Conservation (phyloP, 495 filamentous ascomycete genomes). For the Talaromyces trachyspermus region DNA sequence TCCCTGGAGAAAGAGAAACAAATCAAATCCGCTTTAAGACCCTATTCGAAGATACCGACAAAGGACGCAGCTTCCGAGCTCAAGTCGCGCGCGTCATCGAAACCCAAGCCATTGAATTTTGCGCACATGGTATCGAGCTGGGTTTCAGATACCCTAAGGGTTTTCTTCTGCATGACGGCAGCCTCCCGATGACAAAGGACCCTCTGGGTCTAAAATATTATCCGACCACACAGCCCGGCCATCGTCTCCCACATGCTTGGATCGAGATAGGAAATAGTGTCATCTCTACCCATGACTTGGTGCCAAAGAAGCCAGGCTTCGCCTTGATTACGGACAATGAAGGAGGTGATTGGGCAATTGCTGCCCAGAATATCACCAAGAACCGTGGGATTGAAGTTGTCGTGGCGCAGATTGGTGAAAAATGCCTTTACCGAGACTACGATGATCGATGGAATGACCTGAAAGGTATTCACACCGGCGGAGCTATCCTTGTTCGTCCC, state of each 20-base stretch:
- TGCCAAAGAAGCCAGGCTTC: constrained; percentile 41
- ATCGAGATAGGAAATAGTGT: constrained; percentile 34
- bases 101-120: background rate
- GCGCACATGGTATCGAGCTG: background rate
- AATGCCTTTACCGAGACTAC: constrained; percentile 43
- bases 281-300: constrained; percentile 46
- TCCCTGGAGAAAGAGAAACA: background rate
- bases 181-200: background rate
- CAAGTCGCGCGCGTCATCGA: background rate
- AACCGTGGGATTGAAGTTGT: constrained; percentile 31
- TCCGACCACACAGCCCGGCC: constrained; percentile 39
- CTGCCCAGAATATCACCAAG: constrained; percentile 23
- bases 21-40: background rate
- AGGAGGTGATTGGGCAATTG: constrained; percentile 40
- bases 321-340: constrained; percentile 40
- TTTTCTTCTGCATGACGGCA: background rate
- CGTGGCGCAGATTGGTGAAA: constrained; percentile 36
- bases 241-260: constrained; percentile 48
- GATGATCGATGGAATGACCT: constrained; percentile 42
- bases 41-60: background rate
- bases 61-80: background rate
- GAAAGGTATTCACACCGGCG: constrained; percentile 41
- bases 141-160: background rate
- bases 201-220: background rate
- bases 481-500: constrained; percentile 42